Conservation (phyloP, 257 asterid genomes). For the Solanum bukasovii region DNA sequence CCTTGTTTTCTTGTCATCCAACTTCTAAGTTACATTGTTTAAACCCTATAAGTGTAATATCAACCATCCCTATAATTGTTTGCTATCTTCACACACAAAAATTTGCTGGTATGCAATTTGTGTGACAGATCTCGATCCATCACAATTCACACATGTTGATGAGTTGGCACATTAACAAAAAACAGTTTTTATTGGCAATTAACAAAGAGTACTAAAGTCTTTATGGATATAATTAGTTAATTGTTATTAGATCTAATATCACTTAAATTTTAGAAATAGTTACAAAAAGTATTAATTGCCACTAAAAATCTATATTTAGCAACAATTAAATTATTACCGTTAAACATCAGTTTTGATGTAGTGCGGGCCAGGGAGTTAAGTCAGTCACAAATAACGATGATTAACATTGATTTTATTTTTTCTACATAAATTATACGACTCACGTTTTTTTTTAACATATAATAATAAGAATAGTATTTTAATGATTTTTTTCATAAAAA, state of each 20-base stretch:
- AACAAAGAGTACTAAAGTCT: too few species aligned
- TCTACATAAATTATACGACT: too few species aligned
- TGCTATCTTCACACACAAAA: background rate
- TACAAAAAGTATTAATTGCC: accelerated
- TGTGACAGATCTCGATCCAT: background rate
- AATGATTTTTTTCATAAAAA: too few species aligned
- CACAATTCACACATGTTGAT: background rate
- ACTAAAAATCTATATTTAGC: too few species aligned
- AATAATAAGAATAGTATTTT: too few species aligned
- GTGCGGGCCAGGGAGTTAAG: background rate
- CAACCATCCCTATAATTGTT: background rate
- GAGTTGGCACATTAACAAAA: background rate
- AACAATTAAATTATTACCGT: too few species aligned
- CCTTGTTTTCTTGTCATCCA: background rate
- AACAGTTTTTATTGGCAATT: too few species aligned
- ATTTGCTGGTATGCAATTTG: background rate
- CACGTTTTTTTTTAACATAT: too few species aligned
- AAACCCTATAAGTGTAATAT: background rate
- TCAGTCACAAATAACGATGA: background rate
- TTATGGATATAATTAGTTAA: too few species aligned
- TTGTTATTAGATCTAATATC: too few species aligned
- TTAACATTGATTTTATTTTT: background rate
- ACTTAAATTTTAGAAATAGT: too few species aligned
- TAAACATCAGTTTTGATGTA: too few species aligned
- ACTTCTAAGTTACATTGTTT: background rate